These are phyloP conservation scores for Aspergillus calidoustus DNA, from an alignment of 2,329 filamentous ascomycete species.

Conservation along the genomic window DNA sequence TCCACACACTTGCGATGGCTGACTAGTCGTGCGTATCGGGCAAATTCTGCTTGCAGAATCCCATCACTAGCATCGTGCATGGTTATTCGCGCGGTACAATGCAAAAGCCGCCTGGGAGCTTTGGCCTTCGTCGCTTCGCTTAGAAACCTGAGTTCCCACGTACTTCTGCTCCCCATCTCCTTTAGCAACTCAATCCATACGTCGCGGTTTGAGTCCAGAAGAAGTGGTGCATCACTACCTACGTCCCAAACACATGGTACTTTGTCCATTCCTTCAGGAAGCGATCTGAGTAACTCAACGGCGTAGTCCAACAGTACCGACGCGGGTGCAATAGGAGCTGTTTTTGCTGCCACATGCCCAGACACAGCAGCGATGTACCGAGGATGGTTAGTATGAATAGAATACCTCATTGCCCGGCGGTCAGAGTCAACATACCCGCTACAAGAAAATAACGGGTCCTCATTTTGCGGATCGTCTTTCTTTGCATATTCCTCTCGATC, in stretches of 20 bases:
- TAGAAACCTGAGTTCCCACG: conserved; percentile 20
- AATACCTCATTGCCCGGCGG: conserved; percentile 15
- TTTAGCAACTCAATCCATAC: conserved; percentile 19
- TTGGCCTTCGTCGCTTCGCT: conserved; percentile 12
- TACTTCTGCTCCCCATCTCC: background rate
- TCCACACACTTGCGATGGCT: conserved; percentile 21
- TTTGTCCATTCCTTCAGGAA: conserved; percentile 18
- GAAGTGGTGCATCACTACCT: conserved; percentile 24
- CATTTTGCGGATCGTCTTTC: background rate
- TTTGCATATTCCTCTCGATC: background rate
- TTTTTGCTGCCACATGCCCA: conserved; percentile 23
- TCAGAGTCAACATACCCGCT: conserved; percentile 19
- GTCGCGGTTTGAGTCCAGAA: conserved; percentile 17
- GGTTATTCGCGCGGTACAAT: conserved; percentile 19
- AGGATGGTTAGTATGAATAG: conserved; percentile 22
- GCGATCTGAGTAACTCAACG: conserved; percentile 22
- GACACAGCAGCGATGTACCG: conserved; percentile 19
- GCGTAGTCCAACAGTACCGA: conserved; percentile 23
- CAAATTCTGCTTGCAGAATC: conserved; percentile 18
- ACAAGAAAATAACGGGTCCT: conserved; percentile 13
- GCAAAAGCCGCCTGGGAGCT: conserved; percentile 10
- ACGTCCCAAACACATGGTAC: conserved; percentile 22
- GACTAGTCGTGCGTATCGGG: conserved; percentile 22
- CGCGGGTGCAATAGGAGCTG: conserved; percentile 24
- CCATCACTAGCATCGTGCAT: conserved; percentile 12